Percentiles rank a stretch among this genome's conserved stretches.
These are phyloP conservation scores for Annulohypoxylon maeteangense DNA, from an alignment of 495 filamentous ascomycete species.

Conservation along the genomic window DNA sequence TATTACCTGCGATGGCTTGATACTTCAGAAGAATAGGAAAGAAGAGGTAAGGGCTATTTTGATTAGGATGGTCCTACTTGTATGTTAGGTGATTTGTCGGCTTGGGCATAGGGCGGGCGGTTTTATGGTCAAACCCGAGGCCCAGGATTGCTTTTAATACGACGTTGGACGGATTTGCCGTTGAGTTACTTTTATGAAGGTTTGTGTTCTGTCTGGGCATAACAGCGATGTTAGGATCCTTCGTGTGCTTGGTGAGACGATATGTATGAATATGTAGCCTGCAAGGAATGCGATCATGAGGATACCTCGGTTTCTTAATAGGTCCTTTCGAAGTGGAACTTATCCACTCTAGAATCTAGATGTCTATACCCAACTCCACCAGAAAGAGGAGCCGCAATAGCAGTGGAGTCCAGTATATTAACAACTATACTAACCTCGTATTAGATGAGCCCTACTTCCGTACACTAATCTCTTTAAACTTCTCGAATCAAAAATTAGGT, in stretches of 20 bases:
- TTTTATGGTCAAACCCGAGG: background rate
- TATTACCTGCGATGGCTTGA: background rate
- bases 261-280: background rate
- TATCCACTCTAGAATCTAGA: background rate
- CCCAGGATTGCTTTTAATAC: conserved; percentile 22
- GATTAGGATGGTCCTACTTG: conserved; percentile 11
- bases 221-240: background rate
- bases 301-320: background rate
- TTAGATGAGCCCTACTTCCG: background rate
- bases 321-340: background rate
- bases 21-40: background rate
- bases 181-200: background rate
- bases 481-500: background rate
- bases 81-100: conserved; percentile 12
- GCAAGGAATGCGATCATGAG: background rate
- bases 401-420: background rate
- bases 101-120: conserved; percentile 2
- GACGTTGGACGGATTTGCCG: background rate
- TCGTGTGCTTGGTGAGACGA: background rate
- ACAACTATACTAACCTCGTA: background rate
- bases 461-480: background rate
- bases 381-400: background rate
- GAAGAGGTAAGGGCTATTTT: background rate
- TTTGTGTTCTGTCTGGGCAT: background rate
- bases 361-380: background rate